Evolutionary conservation across 805 yeast species (phyloP).

Genomic region (Limtongozyma cylindracea): DNA sequence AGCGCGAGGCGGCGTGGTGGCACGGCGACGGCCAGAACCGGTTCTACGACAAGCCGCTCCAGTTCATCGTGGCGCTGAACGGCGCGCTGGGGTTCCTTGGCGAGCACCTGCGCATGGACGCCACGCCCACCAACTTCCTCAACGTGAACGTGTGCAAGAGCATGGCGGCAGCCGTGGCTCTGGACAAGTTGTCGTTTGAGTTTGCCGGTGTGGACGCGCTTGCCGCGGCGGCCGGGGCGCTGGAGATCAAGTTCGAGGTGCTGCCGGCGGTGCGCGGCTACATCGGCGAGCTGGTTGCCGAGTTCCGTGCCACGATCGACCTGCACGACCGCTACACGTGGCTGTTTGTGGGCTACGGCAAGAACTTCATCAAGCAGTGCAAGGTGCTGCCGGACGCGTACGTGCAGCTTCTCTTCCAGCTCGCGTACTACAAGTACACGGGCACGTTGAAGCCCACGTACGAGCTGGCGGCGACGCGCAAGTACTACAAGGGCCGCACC

Average conservation of each 20-base stretch:
- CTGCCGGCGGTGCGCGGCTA: conserved; percentile 21
- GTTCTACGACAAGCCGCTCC: conserved; percentile 77
- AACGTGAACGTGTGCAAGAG: conserved; percentile 63
- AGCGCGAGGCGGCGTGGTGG: conserved; percentile 72
- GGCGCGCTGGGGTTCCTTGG: conserved; percentile 85
- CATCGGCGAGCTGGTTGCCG: conserved; percentile 26
- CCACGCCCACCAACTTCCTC: conserved; percentile 78
- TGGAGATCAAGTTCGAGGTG: conserved; percentile 26
- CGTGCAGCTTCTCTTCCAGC: conserved; percentile 74
- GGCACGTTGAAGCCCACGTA: conserved; percentile 76
- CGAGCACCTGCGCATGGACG: conserved; percentile 97
- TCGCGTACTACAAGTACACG: conserved; percentile 66
- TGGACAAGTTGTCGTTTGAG: conserved; percentile 17
- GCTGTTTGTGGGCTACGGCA: conserved; percentile 71
- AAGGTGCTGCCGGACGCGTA: conserved; percentile 86
- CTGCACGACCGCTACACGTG: conserved; percentile 56
- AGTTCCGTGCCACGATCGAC: conserved; percentile 29
- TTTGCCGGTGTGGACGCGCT: conserved; percentile 7
- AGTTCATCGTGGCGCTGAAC: conserved; percentile 58
- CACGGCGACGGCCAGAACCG: conserved; percentile 89
- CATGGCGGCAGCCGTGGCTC: conserved; percentile 26
- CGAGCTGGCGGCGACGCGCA: conserved; percentile 89
- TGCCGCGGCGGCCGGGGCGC: conserved; percentile 2
- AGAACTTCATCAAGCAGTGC: conserved; percentile 58
- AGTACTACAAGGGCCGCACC: conserved; percentile 73